Evolutionary conservation across 202 grass and related monocot genomes (phyloP).

Genomic region (Hordeum pubiflorum): DNA sequence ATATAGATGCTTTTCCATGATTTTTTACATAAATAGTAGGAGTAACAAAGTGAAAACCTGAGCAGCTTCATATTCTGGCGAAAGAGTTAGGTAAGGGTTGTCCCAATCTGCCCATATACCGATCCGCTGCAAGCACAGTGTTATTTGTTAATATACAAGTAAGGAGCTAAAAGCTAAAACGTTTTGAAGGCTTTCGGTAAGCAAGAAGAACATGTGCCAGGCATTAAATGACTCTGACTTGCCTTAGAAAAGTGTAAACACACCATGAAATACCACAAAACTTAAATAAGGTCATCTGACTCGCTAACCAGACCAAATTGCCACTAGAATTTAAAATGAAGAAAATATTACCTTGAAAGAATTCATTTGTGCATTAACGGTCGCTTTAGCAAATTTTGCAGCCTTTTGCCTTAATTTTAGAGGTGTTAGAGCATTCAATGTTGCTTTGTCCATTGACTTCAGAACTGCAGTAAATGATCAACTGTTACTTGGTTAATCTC

Average conservation of each 20-base stretch:
- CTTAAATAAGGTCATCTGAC: not conserved
- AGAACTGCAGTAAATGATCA: constrained; percentile 65
- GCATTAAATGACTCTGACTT: not conserved
- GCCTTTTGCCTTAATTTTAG: constrained; percentile 92
- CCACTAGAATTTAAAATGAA: constrained; percentile 11
- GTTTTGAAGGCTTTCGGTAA: not conserved
- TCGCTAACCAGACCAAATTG: not conserved
- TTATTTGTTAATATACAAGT: constrained; percentile 19
- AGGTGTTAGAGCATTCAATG: constrained; percentile 64
- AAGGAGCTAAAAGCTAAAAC: constrained; percentile 1
- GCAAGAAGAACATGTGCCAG: not conserved
- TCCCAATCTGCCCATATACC: constrained; percentile 98
- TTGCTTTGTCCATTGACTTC: constrained; percentile 83
- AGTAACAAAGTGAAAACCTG: constrained; percentile 50
- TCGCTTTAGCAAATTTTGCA: constrained; percentile 93
- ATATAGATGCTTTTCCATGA: not conserved
- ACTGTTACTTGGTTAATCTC: constrained; percentile 11
- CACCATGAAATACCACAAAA: constrained; percentile 2
- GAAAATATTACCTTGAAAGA: constrained; percentile 75
- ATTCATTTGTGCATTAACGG: constrained; percentile 87
- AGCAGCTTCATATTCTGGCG: constrained; percentile 91
- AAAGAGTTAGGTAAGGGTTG: constrained; percentile 83
- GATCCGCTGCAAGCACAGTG: constrained; percentile 43
- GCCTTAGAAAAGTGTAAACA: not conserved
- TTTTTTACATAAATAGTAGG: constrained; percentile 13